Percentiles rank a stretch among this genome's conserved stretches.
Conservation (phyloP, 164 flowering plant species). For the Magnolia changhungtana region DNA sequence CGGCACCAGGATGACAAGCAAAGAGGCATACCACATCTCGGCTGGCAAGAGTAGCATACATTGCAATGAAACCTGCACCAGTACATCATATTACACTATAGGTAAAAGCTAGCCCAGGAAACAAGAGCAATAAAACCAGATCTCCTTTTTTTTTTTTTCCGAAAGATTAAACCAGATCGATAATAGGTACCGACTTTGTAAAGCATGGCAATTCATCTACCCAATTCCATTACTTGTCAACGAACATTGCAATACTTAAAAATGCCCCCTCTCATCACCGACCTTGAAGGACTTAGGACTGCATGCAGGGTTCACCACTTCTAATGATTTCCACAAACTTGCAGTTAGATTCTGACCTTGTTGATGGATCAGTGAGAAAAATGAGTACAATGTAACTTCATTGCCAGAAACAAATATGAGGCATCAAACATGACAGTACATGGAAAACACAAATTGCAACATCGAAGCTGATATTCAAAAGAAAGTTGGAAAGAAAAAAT, state of each 20-base stretch:
- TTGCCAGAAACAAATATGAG: no score
- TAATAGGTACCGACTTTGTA: not conserved
- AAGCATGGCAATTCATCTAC: not conserved
- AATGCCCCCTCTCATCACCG: no score
- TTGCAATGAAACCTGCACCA: conserved; percentile 88
- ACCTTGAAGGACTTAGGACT: no score
- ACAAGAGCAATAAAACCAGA: not conserved
- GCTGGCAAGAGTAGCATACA: conserved; percentile 97
- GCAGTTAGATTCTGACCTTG: no score
- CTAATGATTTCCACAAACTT: no score
- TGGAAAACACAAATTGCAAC: conserved; percentile 72
- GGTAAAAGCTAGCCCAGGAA: not conserved
- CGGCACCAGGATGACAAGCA: no score
- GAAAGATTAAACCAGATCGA: not conserved
- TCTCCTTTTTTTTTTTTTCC: no score
- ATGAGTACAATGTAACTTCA: no score
- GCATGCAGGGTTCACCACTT: no score
- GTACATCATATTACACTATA: conserved; percentile 10
- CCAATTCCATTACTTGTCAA: not conserved
- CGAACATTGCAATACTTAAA: no score
- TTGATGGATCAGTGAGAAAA: no score
- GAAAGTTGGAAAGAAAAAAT: not conserved
- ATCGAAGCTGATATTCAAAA: conserved; percentile 55
- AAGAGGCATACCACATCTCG: conserved; percentile 77
- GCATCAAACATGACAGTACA: no score